These are phyloP conservation scores for Mercurialis annua DNA, from an alignment of 345 rosid species.

Conservation along the genomic window DNA sequence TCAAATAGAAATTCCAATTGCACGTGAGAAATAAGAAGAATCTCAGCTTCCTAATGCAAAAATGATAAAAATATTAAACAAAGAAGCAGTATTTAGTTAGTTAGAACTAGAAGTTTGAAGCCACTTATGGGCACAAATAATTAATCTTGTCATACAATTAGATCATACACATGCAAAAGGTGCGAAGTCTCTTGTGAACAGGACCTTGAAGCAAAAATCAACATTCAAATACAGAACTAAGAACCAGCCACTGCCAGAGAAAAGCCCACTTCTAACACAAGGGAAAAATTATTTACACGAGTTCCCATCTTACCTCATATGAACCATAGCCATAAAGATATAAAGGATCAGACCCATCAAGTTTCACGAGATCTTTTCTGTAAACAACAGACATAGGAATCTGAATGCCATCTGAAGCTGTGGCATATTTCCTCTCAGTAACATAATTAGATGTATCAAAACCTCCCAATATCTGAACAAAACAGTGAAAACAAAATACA, in stretches of 20 bases:
- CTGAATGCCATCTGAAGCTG: conserved; percentile 77
- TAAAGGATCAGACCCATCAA: conserved; percentile 78
- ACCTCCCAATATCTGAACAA: conserved; percentile 76
- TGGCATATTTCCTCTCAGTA: conserved; percentile 86
- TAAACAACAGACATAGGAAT: conserved; percentile 83
- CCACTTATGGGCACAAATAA: not conserved
- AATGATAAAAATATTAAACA: too few species aligned
- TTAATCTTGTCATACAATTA: not conserved
- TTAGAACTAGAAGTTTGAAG: conserved; percentile 4
- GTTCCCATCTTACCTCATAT: conserved; percentile 65
- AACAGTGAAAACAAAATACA: conserved; percentile 5
- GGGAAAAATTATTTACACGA: not conserved
- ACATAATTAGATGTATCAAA: conserved; percentile 77
- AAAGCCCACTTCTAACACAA: not conserved
- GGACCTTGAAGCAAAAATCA: not conserved
- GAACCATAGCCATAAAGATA: conserved; percentile 94
- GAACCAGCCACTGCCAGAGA: not conserved
- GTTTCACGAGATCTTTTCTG: conserved; percentile 63
- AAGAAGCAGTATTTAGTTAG: not conserved
- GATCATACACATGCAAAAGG: not conserved
- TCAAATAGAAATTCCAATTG: not conserved
- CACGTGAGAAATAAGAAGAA: not conserved
- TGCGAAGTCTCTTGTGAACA: not conserved
- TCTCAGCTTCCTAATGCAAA: not conserved
- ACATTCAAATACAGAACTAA: not conserved